These are phyloP conservation scores for Westerdykella sp. DNA, from an alignment of 2,329 filamentous ascomycete genomes.

Conservation along the genomic window DNA sequence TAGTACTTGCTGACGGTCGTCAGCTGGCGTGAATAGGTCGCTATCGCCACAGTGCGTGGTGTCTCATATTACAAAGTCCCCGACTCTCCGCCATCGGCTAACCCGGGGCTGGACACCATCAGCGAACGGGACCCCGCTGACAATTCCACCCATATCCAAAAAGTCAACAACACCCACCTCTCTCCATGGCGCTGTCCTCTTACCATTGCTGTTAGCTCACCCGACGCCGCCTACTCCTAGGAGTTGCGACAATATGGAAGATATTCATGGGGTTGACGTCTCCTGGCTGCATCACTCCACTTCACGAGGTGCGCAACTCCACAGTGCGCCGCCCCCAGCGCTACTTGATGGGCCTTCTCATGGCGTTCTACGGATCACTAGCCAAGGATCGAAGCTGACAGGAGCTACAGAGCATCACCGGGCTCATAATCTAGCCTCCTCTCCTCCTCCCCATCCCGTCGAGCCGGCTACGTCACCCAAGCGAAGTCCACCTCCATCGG, in stretches of 20 bases:
- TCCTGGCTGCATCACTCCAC: conserved; percentile 84
- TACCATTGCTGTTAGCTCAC: conserved; percentile 18
- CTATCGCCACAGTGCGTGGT: not conserved
- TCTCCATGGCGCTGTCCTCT: conserved; percentile 22
- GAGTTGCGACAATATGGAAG: conserved; percentile 56
- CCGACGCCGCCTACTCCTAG: conserved; percentile 3
- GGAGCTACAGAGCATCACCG: conserved; percentile 17
- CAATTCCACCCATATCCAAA: conserved; percentile 11
- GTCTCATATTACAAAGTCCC: not conserved
- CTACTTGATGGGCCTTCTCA: too few species aligned
- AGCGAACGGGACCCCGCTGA: conserved; percentile 23
- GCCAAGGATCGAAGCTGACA: too few species aligned
- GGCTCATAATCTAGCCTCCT: too few species aligned
- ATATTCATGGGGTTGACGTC: conserved; percentile 75
- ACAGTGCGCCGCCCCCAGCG: too few species aligned
- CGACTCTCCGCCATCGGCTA: not conserved
- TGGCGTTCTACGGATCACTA: too few species aligned
- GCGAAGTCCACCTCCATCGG: conserved; percentile 19
- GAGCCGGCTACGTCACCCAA: too few species aligned
- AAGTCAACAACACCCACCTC: conserved; percentile 3
- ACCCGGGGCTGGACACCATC: not conserved
- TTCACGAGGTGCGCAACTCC: conserved; percentile 57
- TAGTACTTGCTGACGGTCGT: not conserved
- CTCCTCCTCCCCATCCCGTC: too few species aligned
- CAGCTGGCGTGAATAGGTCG: not conserved